phyloP scores from a whole-genome alignment of 768 basidiomycete genomes.

The Candolleomyces eurysporus region DNA sequence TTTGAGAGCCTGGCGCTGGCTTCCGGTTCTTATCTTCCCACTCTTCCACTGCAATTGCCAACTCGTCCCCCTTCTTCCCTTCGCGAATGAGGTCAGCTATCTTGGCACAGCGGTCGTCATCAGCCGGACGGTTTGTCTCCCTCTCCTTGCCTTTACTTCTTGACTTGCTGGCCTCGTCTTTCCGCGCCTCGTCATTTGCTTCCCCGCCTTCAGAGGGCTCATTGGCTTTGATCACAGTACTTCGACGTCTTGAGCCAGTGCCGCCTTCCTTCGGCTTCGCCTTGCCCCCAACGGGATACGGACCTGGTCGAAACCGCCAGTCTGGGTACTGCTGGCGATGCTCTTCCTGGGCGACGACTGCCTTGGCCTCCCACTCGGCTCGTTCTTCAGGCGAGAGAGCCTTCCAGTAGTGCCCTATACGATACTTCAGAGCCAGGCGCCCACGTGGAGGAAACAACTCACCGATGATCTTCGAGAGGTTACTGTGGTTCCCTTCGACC shows the following conservation, averaged over 20 bases:
- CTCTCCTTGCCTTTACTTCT: slow-evolving; percentile 19
- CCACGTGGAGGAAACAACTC: slow-evolving; percentile 17
- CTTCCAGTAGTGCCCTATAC: slow-evolving; percentile 71
- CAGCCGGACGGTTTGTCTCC: slow-evolving; percentile 15
- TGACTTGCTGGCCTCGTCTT: slow-evolving; percentile 16
- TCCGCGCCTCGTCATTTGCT: slow-evolving; percentile 26
- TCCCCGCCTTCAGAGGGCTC: slow-evolving; percentile 18
- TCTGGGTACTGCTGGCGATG: slow-evolving; percentile 75
- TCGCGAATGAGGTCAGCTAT: slow-evolving; percentile 65
- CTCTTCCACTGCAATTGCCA: slow-evolving; percentile 61
- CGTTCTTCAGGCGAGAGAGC: slow-evolving; percentile 64
- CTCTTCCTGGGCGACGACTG: slow-evolving; percentile 66
- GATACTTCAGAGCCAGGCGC: neutral
- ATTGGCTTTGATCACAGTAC: slow-evolving; percentile 21
- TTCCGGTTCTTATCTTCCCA: slow-evolving; percentile 40
- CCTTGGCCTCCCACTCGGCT: slow-evolving; percentile 76
- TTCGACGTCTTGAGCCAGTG: slow-evolving; percentile 19
- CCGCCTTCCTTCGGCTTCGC: slow-evolving; percentile 36
- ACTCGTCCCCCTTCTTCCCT: slow-evolving; percentile 62
- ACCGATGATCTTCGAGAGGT: slow-evolving; percentile 82
- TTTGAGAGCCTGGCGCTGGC: neutral
- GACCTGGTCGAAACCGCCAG: slow-evolving; percentile 76
- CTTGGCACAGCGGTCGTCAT: slow-evolving; percentile 49
- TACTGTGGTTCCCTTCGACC: slow-evolving; percentile 79
- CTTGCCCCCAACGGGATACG: slow-evolving; percentile 38